A percentile compares a stretch with the other conserved stretches of the same genome.
Conservation (phyloP, 176 grass and related monocot genomes). For the Echinochloa phyllopogon region DNA sequence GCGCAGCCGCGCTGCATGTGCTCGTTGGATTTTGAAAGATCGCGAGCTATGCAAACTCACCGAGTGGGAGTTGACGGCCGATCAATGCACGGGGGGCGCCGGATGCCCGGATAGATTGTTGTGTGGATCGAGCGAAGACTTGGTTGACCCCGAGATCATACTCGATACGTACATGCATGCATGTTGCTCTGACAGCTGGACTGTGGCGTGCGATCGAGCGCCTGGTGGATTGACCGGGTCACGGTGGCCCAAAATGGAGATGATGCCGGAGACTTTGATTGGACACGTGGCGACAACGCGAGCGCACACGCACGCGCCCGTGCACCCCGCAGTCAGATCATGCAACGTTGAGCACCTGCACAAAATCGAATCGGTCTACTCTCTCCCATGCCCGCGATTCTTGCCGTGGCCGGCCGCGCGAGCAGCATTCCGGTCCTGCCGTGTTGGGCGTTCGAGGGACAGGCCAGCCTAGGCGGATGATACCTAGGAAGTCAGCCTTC, state of each 20-base stretch:
- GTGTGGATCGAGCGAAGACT: slow-evolving; percentile 4
- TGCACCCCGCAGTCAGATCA: not conserved
- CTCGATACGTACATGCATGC: slow-evolving; percentile 2
- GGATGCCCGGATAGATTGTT: not conserved
- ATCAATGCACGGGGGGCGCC: not conserved
- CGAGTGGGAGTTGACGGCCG: not conserved
- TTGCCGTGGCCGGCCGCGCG: not conserved
- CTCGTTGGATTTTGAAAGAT: slow-evolving; percentile 15
- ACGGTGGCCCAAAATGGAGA: not conserved
- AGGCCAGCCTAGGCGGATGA: slow-evolving; percentile 36
- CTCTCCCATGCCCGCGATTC: not conserved
- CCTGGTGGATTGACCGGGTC: not conserved
- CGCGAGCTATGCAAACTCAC: too few relatives aligned
- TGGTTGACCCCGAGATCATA: not conserved
- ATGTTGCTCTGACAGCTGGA: slow-evolving; percentile 1
- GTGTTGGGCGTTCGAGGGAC: slow-evolving; percentile 12
- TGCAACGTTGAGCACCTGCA: not conserved
- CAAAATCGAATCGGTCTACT: not conserved
- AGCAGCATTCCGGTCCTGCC: not conserved
- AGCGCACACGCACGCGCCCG: not conserved
- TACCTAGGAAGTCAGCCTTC: slow-evolving; percentile 5
- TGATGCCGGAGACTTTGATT: not conserved
- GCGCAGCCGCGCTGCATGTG: not conserved
- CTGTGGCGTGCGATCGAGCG: not conserved
- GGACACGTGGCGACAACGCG: not conserved